These are phyloP conservation scores for Leishmania martiniquensis DNA, from an alignment of 208 protist genomes.

Conservation along the genomic window DNA sequence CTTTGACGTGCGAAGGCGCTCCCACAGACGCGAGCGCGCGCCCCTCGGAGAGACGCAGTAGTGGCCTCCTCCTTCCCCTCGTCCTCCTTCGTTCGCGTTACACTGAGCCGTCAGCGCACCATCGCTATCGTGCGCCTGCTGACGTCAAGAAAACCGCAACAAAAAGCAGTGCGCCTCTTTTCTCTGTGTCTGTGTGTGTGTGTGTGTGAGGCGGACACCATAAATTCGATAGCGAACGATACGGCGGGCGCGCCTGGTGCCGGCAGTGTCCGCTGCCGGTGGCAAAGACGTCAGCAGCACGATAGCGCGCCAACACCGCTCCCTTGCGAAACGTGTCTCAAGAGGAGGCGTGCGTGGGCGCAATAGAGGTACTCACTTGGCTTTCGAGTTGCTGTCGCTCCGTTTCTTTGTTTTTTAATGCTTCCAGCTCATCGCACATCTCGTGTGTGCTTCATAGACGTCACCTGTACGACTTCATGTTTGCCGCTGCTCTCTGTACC, in stretches of 20 bases:
- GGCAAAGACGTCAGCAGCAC: not conserved
- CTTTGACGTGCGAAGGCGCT: not conserved
- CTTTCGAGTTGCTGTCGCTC: not conserved
- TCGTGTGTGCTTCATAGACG: not conserved
- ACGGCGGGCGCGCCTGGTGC: not conserved
- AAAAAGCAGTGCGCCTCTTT: not conserved
- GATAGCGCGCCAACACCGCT: not conserved
- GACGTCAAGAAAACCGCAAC: not conserved
- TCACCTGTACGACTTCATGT: slow-evolving; percentile 3
- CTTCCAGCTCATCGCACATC: not conserved
- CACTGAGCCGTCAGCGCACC: not conserved
- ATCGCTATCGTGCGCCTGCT: not conserved
- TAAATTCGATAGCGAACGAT: not conserved
- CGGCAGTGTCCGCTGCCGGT: not conserved
- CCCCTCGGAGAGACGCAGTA: not conserved
- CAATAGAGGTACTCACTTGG: not conserved
- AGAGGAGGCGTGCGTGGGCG: not conserved
- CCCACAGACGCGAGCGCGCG: slow-evolving; percentile 4
- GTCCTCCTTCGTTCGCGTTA: not conserved
- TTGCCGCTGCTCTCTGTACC: too few relatives aligned
- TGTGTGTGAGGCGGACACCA: not conserved
- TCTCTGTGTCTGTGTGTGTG: not conserved
- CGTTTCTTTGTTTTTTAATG: not conserved
- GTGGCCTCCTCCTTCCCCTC: not conserved
- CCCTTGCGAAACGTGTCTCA: not conserved